These are phyloP conservation scores for Rhododendron ovatum DNA, from an alignment of 148 eudicot genomes.

Conservation along the genomic window DNA sequence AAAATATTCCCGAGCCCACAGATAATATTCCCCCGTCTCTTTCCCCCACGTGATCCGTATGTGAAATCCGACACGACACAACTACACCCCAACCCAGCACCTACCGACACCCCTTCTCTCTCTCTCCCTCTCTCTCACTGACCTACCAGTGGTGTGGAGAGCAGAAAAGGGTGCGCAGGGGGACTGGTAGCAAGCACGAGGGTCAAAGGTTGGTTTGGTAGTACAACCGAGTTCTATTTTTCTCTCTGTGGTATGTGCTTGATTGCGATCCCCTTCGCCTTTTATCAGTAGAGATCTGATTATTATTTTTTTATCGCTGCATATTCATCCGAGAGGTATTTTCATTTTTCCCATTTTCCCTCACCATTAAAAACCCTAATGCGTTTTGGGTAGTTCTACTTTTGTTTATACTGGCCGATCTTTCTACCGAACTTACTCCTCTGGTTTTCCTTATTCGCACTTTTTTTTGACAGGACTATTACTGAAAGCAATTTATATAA, in stretches of 20 bases:
- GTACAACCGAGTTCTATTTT: not conserved
- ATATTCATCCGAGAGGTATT: not conserved
- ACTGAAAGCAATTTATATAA: not conserved
- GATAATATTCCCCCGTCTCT: too few species aligned
- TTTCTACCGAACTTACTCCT: not conserved
- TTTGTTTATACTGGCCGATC: not conserved
- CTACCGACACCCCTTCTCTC: not conserved
- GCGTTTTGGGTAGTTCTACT: not conserved
- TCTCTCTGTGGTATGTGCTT: not conserved
- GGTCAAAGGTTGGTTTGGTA: not conserved
- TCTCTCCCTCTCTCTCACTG: not conserved
- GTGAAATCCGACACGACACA: not conserved
- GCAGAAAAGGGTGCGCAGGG: not conserved
- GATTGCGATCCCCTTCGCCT: not conserved
- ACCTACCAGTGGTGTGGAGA: not conserved
- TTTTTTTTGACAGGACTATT: not conserved
- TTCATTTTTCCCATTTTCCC: not conserved
- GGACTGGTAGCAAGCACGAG: not conserved
- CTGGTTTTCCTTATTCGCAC: not conserved
- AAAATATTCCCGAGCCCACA: too few species aligned
- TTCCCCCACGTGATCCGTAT: not conserved
- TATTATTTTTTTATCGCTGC: not conserved
- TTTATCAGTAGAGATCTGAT: not conserved
- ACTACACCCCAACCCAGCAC: not conserved
- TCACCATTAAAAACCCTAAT: not conserved